phyloP scores from a whole-genome alignment of 2,329 filamentous ascomycete genomes.

The Exophiala sideris region DNA sequence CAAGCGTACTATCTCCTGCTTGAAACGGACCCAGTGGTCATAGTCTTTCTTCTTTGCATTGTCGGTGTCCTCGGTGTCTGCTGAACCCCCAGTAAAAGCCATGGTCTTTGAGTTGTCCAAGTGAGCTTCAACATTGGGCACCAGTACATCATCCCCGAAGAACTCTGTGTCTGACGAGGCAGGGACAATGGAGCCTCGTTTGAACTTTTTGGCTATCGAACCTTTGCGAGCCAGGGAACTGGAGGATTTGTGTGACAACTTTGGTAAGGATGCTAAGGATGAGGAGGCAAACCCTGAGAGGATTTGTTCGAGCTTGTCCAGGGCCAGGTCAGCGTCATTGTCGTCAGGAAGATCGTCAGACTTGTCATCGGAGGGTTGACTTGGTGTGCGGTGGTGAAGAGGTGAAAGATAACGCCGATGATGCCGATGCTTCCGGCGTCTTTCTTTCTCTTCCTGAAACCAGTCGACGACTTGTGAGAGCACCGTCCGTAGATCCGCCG shows the following conservation, averaged over 20 bases:
- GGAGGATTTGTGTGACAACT: conserved; percentile 19
- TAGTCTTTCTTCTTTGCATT: conserved; percentile 61
- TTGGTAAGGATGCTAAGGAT: conserved; percentile 28
- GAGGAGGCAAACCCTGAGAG: conserved; percentile 40
- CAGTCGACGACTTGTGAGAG: conserved; percentile 76
- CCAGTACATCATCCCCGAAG: conserved; percentile 70
- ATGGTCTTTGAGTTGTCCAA: conserved; percentile 90
- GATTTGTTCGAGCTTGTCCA: conserved; percentile 79
- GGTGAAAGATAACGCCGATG: conserved; percentile 41
- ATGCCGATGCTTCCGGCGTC: conserved; percentile 57
- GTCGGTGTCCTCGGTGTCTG: conserved; percentile 45
- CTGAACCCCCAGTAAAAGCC: conserved; percentile 62
- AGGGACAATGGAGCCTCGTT: conserved; percentile 44
- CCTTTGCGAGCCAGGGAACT: conserved; percentile 38
- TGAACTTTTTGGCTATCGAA: conserved; percentile 42
- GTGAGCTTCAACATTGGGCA: conserved; percentile 77
- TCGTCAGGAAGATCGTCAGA: conserved; percentile 4
- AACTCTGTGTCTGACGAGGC: conserved; percentile 83
- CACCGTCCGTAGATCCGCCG: conserved; percentile 37
- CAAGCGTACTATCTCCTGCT: conserved; percentile 84
- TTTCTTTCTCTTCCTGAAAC: conserved; percentile 74
- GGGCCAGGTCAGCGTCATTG: conserved; percentile 49
- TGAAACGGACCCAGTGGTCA: conserved; percentile 81
- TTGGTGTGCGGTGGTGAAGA: conserved; percentile 31
- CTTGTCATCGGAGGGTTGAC: conserved; percentile 25